Evolutionary conservation across 2,329 filamentous ascomycete genomes (phyloP).

Genomic region (Diplodia scrobiculata): DNA sequence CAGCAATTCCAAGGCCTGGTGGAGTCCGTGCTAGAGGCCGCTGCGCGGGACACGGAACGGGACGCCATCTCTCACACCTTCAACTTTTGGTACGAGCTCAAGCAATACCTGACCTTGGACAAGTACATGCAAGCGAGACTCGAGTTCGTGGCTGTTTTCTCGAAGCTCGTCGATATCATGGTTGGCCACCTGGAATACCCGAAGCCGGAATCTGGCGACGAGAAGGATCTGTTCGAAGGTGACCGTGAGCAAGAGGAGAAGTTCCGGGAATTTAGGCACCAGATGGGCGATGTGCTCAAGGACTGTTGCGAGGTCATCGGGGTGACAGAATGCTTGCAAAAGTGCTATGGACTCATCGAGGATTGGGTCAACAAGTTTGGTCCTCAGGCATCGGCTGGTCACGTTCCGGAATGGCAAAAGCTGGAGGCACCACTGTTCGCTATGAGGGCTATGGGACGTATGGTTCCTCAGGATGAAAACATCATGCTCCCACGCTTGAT

Average conservation of each 20-base stretch:
- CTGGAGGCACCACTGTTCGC: slow-evolving; percentile 93
- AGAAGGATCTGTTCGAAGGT: slow-evolving; percentile 87
- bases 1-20: slow-evolving; percentile 80
- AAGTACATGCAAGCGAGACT: slow-evolving; percentile 81
- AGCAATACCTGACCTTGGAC: slow-evolving; percentile 91
- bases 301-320: slow-evolving; percentile 97
- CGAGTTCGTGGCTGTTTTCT: slow-evolving; percentile 77
- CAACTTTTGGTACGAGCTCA: slow-evolving; percentile 97
- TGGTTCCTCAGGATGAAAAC: slow-evolving; percentile 87
- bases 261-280: slow-evolving; percentile 92
- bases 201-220: slow-evolving; percentile 69
- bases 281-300: slow-evolving; percentile 97
- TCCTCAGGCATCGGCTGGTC: slow-evolving; percentile 68
- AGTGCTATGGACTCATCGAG: slow-evolving; percentile 84
- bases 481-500: slow-evolving; percentile 89
- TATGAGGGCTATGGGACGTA: slow-evolving; percentile 92
- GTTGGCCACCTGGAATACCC: slow-evolving; percentile 89
- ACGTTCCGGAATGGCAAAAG: slow-evolving; percentile 93
- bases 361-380: slow-evolving; percentile 84
- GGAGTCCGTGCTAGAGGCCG: slow-evolving; percentile 89
- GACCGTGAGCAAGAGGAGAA: slow-evolving; percentile 95
- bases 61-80: slow-evolving; percentile 95
- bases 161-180: slow-evolving; percentile 88
- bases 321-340: slow-evolving; percentile 84
- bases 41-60: slow-evolving; percentile 79